Evolutionary conservation across 2,329 filamentous ascomycete species (phyloP).

Genomic region (Pseudogymnoascus sp.): DNA sequence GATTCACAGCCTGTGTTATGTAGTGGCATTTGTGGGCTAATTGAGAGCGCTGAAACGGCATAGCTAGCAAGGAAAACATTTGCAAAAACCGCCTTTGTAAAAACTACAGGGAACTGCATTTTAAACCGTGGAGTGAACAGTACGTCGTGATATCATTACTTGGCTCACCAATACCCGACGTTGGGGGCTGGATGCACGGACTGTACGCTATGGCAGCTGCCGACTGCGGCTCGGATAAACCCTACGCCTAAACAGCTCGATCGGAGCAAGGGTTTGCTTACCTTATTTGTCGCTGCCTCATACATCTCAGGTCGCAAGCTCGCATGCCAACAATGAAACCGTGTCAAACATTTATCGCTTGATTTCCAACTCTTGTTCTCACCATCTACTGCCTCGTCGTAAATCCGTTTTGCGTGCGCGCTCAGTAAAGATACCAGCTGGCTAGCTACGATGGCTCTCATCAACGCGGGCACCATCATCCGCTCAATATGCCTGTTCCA

Average conservation of each 20-base stretch:
- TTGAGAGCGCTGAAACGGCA: constrained; percentile 12
- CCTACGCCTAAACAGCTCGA: constrained; percentile 9
- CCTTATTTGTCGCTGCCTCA: constrained; percentile 3
- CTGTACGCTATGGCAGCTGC: background rate
- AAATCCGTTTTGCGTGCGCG: background rate
- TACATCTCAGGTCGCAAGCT: background rate
- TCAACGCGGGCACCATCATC: constrained; percentile 75
- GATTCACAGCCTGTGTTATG: constrained; percentile 13
- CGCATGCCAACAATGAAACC: constrained; percentile 8
- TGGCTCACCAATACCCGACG: background rate
- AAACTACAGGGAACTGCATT: background rate
- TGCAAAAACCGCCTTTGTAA: background rate
- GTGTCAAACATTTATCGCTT: constrained; percentile 3
- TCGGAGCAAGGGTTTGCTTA: constrained; percentile 8
- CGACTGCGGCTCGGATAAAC: constrained; percentile 4
- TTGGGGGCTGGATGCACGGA: background rate
- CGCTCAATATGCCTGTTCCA: constrained; percentile 78
- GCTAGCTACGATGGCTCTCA: constrained; percentile 59
- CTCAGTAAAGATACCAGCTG: constrained; percentile 2
- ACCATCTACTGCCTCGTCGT: background rate
- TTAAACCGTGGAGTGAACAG: background rate
- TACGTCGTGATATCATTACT: background rate
- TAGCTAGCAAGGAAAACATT: constrained; percentile 16
- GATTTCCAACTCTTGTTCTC: background rate
- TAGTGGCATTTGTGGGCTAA: constrained; percentile 15